Evolutionary conservation across 257 asterid genomes (phyloP).

Genomic region (Primulina huaijiensis): DNA sequence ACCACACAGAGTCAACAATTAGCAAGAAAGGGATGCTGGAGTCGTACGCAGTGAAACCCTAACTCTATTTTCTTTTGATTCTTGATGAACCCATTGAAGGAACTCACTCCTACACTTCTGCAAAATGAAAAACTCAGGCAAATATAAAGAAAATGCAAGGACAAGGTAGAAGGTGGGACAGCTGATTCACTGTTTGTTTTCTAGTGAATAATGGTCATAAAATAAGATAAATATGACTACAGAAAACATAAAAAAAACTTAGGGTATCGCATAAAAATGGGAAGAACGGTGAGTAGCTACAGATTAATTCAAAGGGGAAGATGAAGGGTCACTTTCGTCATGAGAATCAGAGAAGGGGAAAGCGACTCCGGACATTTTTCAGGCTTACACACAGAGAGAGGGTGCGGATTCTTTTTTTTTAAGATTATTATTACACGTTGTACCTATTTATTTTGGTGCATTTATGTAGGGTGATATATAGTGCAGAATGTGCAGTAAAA

Average conservation of each 20-base stretch:
- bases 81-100: neutral
- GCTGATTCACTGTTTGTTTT: neutral
- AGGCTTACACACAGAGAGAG: conserved; percentile 7
- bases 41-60: conserved; percentile 7
- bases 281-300: conserved; percentile 12
- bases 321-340: conserved; percentile 54
- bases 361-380: conserved; percentile 33
- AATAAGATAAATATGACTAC: conserved; percentile 4
- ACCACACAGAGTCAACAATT: neutral
- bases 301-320: conserved; percentile 32
- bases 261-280: conserved; percentile 10
- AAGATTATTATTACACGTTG: neutral
- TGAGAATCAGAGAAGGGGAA: conserved; percentile 58
- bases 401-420: conserved; percentile 3
- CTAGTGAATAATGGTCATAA: neutral
- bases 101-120: neutral
- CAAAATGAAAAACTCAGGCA: neutral
- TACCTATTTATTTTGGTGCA: neutral
- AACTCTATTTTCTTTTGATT: neutral
- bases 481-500: conserved; percentile 8
- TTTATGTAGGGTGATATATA: neutral
- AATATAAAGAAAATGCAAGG: conserved; percentile 4
- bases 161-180: neutral
- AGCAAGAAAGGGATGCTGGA: neutral
- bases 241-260: neutral